Base-by-base conservation (phyloP, 2,329 filamentous ascomycete species). In the Rutstroemia sydowiana region DNA sequence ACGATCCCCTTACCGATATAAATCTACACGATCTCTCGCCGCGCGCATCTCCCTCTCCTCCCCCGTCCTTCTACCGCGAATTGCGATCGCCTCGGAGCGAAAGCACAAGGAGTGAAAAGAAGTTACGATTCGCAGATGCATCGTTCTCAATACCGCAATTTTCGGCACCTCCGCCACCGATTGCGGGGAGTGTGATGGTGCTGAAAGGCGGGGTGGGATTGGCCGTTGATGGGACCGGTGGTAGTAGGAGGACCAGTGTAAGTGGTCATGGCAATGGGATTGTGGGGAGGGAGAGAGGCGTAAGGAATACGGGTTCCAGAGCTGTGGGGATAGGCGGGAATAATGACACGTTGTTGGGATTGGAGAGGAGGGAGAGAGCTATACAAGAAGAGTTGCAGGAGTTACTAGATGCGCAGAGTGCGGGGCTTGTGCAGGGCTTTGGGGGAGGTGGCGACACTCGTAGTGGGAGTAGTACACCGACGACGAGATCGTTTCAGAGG, bases 331-430 rank as follows among this genome's bases (percentile, higher is more conserved):
- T 34, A 20, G 31, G 30, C 3, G 37, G 51, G 13, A 45, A 47
- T 10, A 48, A 57, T 11, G 55, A 68, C 55, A 60, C 65, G 3
- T 59, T 75, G 4, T 61, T 74, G 5, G 65, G 63, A 7, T 57
- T 76, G 26, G 69, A 75, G 55, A 68, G 75, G 44, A 71, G 71
- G 57, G 76, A 80, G 45, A 69, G 69, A 23, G 71, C 78, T 57
- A 71, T 82, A 13, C 75, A 82, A 57, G 69, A 73, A 48, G 76
- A 81, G 59, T 69, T 83, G 10, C 80, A 84, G 61, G 68, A 73
- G 43, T 66, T 83, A 10, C 69, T 84, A 2, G 79, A 83, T 65
- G 76, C 77, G 2, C 80, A 84, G 61, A 73, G 75, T 28, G 73
- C 75, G 53, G 78, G 75, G 7, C 45, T 68, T 5, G 31, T 67